Percentiles rank a stretch among this genome's conserved stretches.
These are phyloP conservation scores for Barbarea vulgaris DNA, from an alignment of 345 rosid genomes.

Conservation along the genomic window DNA sequence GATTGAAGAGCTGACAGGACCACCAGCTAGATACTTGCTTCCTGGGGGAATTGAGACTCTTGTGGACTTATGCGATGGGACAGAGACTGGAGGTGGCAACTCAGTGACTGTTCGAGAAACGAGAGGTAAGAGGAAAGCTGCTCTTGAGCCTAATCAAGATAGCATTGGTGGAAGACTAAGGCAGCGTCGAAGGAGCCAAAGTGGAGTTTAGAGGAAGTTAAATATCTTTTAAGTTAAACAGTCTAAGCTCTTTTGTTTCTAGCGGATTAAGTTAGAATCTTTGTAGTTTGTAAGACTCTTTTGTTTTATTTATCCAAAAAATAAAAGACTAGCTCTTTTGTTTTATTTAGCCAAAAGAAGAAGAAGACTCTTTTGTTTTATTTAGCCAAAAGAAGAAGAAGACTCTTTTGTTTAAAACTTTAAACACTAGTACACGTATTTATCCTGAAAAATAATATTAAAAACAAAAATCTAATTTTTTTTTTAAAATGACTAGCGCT, in stretches of 20 bases:
- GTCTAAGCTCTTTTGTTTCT: slow-evolving; percentile 13
- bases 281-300: not conserved
- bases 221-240: not conserved
- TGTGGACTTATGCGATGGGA: not conserved
- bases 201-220: slow-evolving; percentile 11
- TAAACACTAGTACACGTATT: not conserved
- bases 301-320: not conserved
- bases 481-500: not conserved
- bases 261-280: not conserved
- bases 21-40: not conserved
- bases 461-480: not conserved
- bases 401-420: not conserved
- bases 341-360: not conserved
- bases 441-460: not conserved
- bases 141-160: slow-evolving; percentile 41
- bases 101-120: slow-evolving; percentile 16
- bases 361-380: too few relatives aligned
- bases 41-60: not conserved
- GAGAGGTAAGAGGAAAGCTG: slow-evolving; percentile 22
- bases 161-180: slow-evolving; percentile 54
- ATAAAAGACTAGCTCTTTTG: not conserved
- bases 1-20: slow-evolving; percentile 1
- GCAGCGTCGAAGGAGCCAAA: slow-evolving; percentile 32
- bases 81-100: not conserved
- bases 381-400: not conserved